Conservation (phyloP, 2,329 filamentous ascomycete species). For the Phaeosphaeria sp. region DNA sequence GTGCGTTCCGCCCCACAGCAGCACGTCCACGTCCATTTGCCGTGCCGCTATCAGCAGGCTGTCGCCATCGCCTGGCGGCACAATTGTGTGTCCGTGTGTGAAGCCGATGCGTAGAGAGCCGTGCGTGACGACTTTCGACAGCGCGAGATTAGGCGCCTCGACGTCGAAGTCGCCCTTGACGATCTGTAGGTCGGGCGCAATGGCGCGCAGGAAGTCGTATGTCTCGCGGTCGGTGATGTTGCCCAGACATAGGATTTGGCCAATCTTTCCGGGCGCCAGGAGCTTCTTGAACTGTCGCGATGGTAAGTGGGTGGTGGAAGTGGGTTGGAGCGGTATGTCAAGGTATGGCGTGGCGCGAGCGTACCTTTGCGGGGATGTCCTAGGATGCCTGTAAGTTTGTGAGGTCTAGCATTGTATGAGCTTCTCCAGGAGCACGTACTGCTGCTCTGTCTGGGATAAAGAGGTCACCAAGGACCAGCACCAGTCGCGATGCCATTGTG, state of each 20-base stretch:
- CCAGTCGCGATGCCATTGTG: slow-evolving; percentile 51
- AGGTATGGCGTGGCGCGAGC: neutral
- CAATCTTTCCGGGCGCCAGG: slow-evolving; percentile 65
- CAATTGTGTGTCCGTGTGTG: slow-evolving; percentile 75
- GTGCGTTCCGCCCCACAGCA: slow-evolving; percentile 74
- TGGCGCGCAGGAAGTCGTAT: slow-evolving; percentile 62
- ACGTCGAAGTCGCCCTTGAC: slow-evolving; percentile 75
- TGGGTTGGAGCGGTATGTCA: neutral
- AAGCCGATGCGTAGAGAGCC: slow-evolving; percentile 72
- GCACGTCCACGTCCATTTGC: slow-evolving; percentile 74
- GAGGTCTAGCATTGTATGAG: slow-evolving; percentile 31
- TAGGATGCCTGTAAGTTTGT: slow-evolving; percentile 48
- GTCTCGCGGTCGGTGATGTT: slow-evolving; percentile 65
- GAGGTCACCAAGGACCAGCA: slow-evolving; percentile 51
- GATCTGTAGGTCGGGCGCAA: slow-evolving; percentile 69
- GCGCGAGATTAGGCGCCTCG: slow-evolving; percentile 68
- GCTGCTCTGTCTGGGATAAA: slow-evolving; percentile 53
- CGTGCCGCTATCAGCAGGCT: slow-evolving; percentile 70
- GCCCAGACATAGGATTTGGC: slow-evolving; percentile 64
- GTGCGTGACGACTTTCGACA: slow-evolving; percentile 74
- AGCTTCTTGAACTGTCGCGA: slow-evolving; percentile 58
- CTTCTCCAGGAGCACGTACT: slow-evolving; percentile 33
- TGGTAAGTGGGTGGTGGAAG: slow-evolving; percentile 11
- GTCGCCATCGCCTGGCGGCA: slow-evolving; percentile 72
- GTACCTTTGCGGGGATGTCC: slow-evolving; percentile 53